These are phyloP conservation scores for Mytilinidion resinicola DNA, from an alignment of 495 filamentous ascomycete species.

Conservation along the genomic window DNA sequence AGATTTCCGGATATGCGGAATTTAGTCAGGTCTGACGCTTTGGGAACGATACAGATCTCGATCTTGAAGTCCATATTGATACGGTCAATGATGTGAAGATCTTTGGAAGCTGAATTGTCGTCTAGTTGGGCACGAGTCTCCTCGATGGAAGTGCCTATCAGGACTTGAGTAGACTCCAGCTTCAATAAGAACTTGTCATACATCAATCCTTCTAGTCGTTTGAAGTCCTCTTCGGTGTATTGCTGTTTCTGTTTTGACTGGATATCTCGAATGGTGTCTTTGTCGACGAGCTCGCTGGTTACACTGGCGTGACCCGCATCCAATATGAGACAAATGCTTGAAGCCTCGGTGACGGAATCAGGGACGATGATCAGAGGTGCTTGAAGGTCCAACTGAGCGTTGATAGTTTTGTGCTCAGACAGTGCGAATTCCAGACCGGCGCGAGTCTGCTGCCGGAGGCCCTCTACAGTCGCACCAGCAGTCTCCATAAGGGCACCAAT, in stretches of 20 bases:
- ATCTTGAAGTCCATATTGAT: constrained; percentile 95
- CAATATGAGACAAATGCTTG: constrained; percentile 79
- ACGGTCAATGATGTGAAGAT: constrained; percentile 86
- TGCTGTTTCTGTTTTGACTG: constrained; percentile 84
- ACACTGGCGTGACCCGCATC: constrained; percentile 95
- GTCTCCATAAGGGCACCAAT: constrained; percentile 90
- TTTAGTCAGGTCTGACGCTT: constrained; percentile 87
- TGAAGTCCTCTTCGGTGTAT: constrained; percentile 84
- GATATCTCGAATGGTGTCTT: constrained; percentile 77
- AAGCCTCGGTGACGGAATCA: constrained; percentile 75
- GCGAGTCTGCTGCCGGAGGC: constrained; percentile 86
- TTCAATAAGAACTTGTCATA: constrained; percentile 94
- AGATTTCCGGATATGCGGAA: constrained; percentile 86
- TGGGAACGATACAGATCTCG: constrained; percentile 88
- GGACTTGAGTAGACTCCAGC: constrained; percentile 84
- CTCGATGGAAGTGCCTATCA: constrained; percentile 92
- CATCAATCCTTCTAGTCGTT: constrained; percentile 79
- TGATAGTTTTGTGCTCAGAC: constrained; percentile 95
- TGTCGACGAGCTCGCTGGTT: constrained; percentile 87
- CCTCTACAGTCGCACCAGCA: constrained; percentile 90
- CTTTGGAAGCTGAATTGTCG: constrained; percentile 58
- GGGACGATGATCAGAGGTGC: constrained; percentile 94
- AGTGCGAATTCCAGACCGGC: constrained; percentile 93
- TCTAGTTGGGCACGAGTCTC: constrained; percentile 80
- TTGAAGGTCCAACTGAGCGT: constrained; percentile 90